A percentile compares a stretch with the other conserved stretches of the same genome.
Evolutionary conservation across 129 eudicot genomes (phyloP).

Genomic region (Logfia minima): DNA sequence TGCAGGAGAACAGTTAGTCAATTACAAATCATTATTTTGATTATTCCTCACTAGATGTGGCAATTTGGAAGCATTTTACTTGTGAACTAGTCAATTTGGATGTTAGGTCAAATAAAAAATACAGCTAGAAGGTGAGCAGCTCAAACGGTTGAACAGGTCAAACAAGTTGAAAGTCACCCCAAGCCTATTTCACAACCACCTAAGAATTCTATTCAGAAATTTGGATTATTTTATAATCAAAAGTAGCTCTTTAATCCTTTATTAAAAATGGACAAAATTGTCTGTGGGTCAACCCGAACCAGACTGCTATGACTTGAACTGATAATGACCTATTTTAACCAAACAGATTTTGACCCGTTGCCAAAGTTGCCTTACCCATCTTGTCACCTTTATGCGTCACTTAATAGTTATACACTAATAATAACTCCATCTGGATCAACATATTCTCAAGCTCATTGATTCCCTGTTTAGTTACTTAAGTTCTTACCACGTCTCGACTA

Average conservation of each 20-base stretch:
- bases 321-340: not conserved
- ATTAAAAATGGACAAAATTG: not conserved
- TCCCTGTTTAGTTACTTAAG: conserved; percentile 2
- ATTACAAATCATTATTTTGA: conserved; percentile 4
- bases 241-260: not conserved
- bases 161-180: not conserved
- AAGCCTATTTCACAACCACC: not conserved
- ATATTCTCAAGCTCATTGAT: conserved; percentile 12
- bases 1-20: not conserved
- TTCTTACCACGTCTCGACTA: conserved; percentile 82
- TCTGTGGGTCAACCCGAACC: not conserved
- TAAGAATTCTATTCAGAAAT: not conserved
- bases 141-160: not conserved
- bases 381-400: not conserved
- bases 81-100: not conserved
- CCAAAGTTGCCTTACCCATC: not conserved
- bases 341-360: not conserved
- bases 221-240: not conserved
- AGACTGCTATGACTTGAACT: not conserved
- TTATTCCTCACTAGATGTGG: not conserved
- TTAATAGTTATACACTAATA: conserved; percentile 6
- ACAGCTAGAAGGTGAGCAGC: not conserved
- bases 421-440: conserved; percentile 1
- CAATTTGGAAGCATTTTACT: not conserved
- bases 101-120: not conserved